phyloP scores from a whole-genome alignment of 148 eudicot species.

The Selenicereus undatus region DNA sequence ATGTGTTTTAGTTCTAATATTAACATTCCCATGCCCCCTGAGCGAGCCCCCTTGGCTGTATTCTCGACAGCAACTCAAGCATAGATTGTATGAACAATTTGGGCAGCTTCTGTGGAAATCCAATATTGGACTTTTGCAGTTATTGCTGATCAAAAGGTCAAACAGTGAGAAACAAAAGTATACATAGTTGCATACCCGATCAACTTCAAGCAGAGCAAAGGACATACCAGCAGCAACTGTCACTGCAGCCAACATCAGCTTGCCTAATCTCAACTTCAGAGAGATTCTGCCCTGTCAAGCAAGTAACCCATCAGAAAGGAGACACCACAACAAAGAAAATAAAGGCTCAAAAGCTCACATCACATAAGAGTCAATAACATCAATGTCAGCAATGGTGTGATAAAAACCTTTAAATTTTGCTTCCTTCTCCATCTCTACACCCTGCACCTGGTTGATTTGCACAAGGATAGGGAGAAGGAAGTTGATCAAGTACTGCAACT shows the following conservation, averaged over 20 bases:
- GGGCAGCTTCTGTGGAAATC: constrained; percentile 85
- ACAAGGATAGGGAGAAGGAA: constrained; percentile 72
- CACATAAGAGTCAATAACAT: background rate
- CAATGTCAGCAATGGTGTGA: background rate
- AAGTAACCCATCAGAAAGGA: constrained; percentile 20
- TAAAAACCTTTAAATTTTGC: constrained; percentile 61
- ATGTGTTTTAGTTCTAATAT: constrained; percentile 24
- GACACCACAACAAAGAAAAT: background rate
- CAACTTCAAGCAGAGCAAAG: constrained; percentile 7
- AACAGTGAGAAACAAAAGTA: constrained; percentile 9
- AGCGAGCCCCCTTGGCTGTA: constrained; percentile 33
- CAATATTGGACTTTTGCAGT: constrained; percentile 68
- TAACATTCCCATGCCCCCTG: constrained; percentile 18
- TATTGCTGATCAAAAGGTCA: constrained; percentile 50
- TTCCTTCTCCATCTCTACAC: constrained; percentile 56
- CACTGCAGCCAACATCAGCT: constrained; percentile 43
- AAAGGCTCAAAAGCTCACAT: background rate
- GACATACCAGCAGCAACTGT: constrained; percentile 60
- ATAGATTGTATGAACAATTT: constrained; percentile 75
- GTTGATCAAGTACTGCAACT: constrained; percentile 56
- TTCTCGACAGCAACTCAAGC: constrained; percentile 71
- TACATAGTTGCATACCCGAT: background rate
- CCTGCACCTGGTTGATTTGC: constrained; percentile 55
- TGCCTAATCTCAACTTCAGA: constrained; percentile 58
- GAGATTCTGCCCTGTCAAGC: constrained; percentile 48